Evolutionary conservation across 176 grass and related monocot species (phyloP).

Genomic region (Hordeum marinum): DNA sequence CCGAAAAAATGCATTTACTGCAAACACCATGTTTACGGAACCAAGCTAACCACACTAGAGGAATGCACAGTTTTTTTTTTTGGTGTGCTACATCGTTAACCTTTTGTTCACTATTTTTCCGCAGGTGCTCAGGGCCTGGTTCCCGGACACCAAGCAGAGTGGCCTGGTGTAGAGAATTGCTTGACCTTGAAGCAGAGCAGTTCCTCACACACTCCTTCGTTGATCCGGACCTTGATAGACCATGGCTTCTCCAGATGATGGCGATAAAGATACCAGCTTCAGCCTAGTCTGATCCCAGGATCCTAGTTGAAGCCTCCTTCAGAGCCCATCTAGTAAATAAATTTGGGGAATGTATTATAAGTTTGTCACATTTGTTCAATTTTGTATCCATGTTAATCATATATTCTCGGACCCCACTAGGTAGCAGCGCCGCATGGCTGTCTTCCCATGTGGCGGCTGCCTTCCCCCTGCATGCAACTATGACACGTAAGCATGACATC

Average conservation of each 20-base stretch:
- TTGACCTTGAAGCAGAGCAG: constrained; percentile 81
- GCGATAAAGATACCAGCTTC: constrained; percentile 64
- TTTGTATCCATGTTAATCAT: neutral
- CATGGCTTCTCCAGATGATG: constrained; percentile 87
- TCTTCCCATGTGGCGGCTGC: too few relatives aligned
- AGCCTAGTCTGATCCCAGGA: constrained; percentile 36
- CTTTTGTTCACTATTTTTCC: neutral
- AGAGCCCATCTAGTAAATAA: constrained; percentile 19
- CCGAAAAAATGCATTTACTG: neutral
- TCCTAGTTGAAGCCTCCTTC: constrained; percentile 8
- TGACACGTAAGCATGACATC: too few relatives aligned
- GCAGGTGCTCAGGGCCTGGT: constrained; percentile 90
- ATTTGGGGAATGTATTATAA: constrained; percentile 18
- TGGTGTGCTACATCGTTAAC: neutral
- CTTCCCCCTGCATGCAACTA: too few relatives aligned
- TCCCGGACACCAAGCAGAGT: constrained; percentile 48
- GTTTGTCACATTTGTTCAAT: neutral
- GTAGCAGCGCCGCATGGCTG: too few relatives aligned
- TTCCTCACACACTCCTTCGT: constrained; percentile 74
- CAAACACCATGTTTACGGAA: neutral
- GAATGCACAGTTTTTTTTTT: neutral
- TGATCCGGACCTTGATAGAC: constrained; percentile 61
- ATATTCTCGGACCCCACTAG: neutral
- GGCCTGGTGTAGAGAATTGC: constrained; percentile 74
- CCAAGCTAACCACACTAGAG: neutral